Evolutionary conservation across 805 yeast species (phyloP).

Genomic region (Metschnikowia hibisci): DNA sequence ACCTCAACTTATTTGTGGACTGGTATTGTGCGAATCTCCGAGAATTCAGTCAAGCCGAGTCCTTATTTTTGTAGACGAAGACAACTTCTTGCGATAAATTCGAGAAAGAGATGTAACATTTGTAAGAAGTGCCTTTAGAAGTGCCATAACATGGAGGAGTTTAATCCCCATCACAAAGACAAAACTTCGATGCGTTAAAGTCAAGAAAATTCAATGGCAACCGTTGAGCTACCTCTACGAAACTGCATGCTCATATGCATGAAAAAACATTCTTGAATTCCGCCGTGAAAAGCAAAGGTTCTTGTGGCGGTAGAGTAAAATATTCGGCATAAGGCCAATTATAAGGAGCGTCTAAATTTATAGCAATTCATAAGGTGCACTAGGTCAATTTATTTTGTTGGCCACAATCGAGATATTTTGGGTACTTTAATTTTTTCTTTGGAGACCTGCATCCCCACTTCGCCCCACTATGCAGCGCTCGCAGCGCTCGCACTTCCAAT

Average conservation of each 20-base stretch:
- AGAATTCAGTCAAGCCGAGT: not conserved
- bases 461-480: not conserved
- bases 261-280: not conserved
- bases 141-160: too few species aligned
- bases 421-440: not conserved
- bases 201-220: not conserved
- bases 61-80: too few species aligned
- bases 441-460: conserved; percentile 5
- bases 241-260: conserved; percentile 2
- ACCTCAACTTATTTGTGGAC: conserved; percentile 3
- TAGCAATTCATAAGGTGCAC: not conserved
- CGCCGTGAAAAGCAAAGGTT: not conserved
- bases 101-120: too few species aligned
- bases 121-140: too few species aligned
- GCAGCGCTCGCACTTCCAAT: not conserved
- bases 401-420: conserved; percentile 3
- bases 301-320: not conserved
- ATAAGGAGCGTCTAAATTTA: not conserved
- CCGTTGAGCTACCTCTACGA: not conserved
- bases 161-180: too few species aligned
- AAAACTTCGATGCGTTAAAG: too few species aligned
- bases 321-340: not conserved
- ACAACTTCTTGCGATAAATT: too few species aligned
- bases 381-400: not conserved
- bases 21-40: conserved; percentile 2